phyloP scores from a whole-genome alignment of 352 stramenopile genomes.

The Thalassiosira ordinaria region DNA sequence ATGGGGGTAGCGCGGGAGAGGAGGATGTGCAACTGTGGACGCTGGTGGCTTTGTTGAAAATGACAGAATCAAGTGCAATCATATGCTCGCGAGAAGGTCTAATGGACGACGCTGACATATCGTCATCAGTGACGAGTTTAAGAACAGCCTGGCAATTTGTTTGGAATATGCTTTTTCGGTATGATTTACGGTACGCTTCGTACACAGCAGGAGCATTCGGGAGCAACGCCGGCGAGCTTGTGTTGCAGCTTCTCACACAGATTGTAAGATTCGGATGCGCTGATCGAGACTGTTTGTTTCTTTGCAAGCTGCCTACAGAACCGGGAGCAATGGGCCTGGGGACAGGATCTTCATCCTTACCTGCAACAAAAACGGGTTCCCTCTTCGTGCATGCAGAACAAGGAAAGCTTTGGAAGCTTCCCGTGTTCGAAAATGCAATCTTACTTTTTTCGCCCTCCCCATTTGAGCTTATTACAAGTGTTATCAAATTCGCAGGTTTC shows the following conservation, averaged over 20 bases:
- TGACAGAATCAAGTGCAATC: constrained; percentile 66
- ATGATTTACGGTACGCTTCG: constrained; percentile 68
- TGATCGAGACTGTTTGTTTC: constrained; percentile 35
- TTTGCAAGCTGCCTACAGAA: not conserved
- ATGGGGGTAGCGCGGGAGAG: constrained; percentile 64
- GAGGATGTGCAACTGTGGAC: constrained; percentile 70
- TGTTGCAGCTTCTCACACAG: constrained; percentile 73
- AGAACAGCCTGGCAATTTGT: constrained; percentile 63
- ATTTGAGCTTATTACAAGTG: constrained; percentile 73
- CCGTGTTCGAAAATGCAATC: constrained; percentile 58
- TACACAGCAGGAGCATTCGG: constrained; percentile 60
- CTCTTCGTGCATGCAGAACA: constrained; percentile 69
- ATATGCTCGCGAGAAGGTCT: constrained; percentile 60
- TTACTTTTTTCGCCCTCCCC: constrained; percentile 47
- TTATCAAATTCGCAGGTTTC: constrained; percentile 57
- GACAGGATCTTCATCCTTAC: not conserved
- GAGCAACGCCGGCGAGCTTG: constrained; percentile 66
- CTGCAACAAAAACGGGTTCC: constrained; percentile 6
- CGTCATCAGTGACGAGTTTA: constrained; percentile 31
- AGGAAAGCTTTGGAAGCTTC: constrained; percentile 68
- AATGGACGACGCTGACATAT: constrained; percentile 27
- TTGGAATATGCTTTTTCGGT: constrained; percentile 71
- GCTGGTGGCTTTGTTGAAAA: constrained; percentile 65
- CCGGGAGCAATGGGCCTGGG: not conserved
- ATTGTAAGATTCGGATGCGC: constrained; percentile 59